Conservation (phyloP, 371 early-diverging fungal species). For the Cladochytrium tenue region DNA sequence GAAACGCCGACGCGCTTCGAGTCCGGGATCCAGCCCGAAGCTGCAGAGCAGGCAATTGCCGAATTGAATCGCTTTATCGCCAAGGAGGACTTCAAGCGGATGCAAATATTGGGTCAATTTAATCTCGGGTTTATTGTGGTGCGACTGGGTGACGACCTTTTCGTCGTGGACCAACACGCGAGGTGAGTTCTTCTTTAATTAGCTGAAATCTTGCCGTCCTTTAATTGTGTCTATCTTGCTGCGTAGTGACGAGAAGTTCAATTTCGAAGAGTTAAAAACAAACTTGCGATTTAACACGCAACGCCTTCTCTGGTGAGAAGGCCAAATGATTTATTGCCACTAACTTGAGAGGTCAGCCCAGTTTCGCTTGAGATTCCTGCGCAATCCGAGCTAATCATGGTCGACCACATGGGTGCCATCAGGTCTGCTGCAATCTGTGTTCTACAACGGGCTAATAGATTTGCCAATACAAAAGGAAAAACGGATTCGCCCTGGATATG, state of each 20-base stretch:
- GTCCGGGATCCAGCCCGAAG: conserved; percentile 20
- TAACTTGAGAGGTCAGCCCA: conserved; percentile 43
- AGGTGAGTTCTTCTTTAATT: conserved; percentile 31
- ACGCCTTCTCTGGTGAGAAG: conserved; percentile 49
- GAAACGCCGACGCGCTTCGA: too few species aligned
- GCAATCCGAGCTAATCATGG: conserved; percentile 76
- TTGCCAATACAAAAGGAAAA: conserved; percentile 51
- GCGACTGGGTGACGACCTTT: conserved; percentile 68
- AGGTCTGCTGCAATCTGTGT: conserved; percentile 34
- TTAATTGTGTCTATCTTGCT: background rate
- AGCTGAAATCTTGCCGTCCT: conserved; percentile 2
- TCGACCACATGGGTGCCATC: conserved; percentile 72
- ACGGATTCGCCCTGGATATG: conserved; percentile 76
- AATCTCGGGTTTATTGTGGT: conserved; percentile 97
- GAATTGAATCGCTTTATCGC: conserved; percentile 61
- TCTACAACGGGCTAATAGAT: too few species aligned
- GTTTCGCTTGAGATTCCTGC: conserved; percentile 69
- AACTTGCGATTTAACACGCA: conserved; percentile 57
- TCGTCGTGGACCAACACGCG: conserved; percentile 98
- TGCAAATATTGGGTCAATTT: conserved; percentile 96
- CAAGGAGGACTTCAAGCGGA: conserved; percentile 80
- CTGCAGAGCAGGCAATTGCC: conserved; percentile 17
- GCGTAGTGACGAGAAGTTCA: conserved; percentile 93
- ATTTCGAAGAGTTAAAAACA: conserved; percentile 75
- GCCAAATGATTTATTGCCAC: background rate